Percentiles rank a stretch among this genome's conserved stretches.
Conservation (phyloP, 768 basidiomycete genomes). For the Amanita rimosa region DNA sequence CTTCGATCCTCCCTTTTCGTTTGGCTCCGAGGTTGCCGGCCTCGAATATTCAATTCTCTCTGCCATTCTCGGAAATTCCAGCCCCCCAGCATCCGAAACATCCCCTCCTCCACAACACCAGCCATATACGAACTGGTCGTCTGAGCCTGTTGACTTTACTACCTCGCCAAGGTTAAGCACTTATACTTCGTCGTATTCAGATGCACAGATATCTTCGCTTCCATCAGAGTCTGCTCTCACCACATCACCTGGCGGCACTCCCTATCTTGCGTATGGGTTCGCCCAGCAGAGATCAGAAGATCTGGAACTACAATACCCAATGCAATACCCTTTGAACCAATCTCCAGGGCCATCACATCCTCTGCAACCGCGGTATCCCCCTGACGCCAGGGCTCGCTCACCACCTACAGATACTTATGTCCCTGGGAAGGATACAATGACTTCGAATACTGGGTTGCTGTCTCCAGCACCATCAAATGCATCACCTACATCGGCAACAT, state of each 20-base stretch:
- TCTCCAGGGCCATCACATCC: conserved; percentile 26
- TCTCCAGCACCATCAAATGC: conserved; percentile 28
- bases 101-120: conserved; percentile 29
- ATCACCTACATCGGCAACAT: conserved; percentile 28
- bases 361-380: conserved; percentile 41
- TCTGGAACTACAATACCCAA: conserved; percentile 27
- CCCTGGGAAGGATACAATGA: conserved; percentile 18
- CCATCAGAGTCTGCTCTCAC: conserved; percentile 23
- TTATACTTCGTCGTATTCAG: conserved; percentile 23
- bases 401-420: conserved; percentile 22
- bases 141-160: conserved; percentile 28
- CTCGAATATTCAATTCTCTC: conserved; percentile 93
- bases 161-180: conserved; percentile 22
- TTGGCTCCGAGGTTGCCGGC: conserved; percentile 87
- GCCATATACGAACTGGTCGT: conserved; percentile 31
- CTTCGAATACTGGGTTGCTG: conserved; percentile 19
- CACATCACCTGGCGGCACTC: conserved; percentile 24
- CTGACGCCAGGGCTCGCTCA: conserved; percentile 29
- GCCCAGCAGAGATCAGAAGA: conserved; percentile 25
- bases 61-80: conserved; percentile 76
- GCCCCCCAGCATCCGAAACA: conserved; percentile 34
- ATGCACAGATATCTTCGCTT: conserved; percentile 21
- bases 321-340: conserved; percentile 19
- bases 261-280: conserved; percentile 39
- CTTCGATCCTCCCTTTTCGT: conserved; percentile 54